Evolutionary conservation across 2,329 filamentous ascomycete species (phyloP).

Genomic region (Leptographium procerum): DNA sequence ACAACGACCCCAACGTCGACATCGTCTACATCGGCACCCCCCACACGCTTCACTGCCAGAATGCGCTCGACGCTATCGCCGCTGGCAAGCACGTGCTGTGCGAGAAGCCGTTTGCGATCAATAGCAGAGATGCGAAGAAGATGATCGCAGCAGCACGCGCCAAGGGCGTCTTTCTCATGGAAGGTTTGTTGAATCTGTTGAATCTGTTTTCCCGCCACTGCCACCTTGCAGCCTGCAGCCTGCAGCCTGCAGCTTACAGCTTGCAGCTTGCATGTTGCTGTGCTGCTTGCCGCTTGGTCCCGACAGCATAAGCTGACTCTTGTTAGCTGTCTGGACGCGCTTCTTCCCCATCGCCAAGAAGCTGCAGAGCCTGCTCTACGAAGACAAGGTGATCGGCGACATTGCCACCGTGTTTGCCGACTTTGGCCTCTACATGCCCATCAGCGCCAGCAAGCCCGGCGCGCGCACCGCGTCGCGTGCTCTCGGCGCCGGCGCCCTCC

Average conservation of each 20-base stretch:
- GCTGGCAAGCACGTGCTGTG: constrained; percentile 60
- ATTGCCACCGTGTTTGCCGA: constrained; percentile 27
- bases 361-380: constrained; percentile 23
- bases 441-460: too few species aligned
- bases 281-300: too few species aligned
- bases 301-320: too few species aligned
- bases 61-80: constrained; percentile 24
- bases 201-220: too few species aligned
- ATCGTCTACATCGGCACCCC: constrained; percentile 34
- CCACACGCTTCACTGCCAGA: constrained; percentile 31
- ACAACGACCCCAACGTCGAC: constrained; percentile 28
- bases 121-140: constrained; percentile 17
- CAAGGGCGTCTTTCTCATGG: constrained; percentile 31
- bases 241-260: too few species aligned
- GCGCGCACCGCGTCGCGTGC: constrained; percentile 3
- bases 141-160: constrained; percentile 26
- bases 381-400: constrained; percentile 27
- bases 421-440: constrained; percentile 20
- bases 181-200: too few species aligned
- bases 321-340: constrained; percentile 34
- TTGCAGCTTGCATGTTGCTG: too few species aligned
- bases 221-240: too few species aligned
- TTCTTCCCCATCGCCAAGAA: constrained; percentile 26
- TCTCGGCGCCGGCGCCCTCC: constrained; percentile 29
- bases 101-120: constrained; percentile 51